These are phyloP conservation scores for Ceriops zippeliana DNA, from an alignment of 345 rosid genomes.

Conservation along the genomic window DNA sequence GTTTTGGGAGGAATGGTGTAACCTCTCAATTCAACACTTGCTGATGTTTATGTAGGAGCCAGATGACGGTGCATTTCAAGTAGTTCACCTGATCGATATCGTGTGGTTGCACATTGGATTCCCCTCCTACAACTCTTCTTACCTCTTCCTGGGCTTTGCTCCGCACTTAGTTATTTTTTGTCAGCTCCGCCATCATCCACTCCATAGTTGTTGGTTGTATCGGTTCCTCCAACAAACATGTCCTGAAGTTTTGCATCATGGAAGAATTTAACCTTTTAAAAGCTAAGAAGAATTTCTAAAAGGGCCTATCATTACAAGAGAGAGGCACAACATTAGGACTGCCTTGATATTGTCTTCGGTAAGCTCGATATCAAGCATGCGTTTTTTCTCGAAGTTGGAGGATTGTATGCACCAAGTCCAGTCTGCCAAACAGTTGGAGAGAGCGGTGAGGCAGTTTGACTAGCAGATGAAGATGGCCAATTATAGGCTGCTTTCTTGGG, in stretches of 20 bases:
- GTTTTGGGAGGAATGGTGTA: constrained; percentile 5
- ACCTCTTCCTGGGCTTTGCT: too few species aligned
- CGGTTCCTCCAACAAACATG: too few species aligned
- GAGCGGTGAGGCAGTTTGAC: constrained; percentile 16
- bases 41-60: background rate
- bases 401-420: constrained; percentile 16
- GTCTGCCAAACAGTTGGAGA: constrained; percentile 1
- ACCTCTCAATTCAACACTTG: background rate
- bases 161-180: too few species aligned
- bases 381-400: constrained; percentile 8
- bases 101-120: too few species aligned
- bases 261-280: too few species aligned
- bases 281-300: too few species aligned
- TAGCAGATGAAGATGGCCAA: constrained; percentile 25
- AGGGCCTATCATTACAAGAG: too few species aligned
- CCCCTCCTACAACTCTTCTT: too few species aligned
- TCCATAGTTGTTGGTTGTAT: too few species aligned
- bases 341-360: constrained; percentile 11
- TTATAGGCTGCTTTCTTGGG: constrained; percentile 17
- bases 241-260: too few species aligned
- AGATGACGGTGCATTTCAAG: constrained; percentile 3
- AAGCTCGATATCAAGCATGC: constrained; percentile 7
- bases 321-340: constrained; percentile 4
- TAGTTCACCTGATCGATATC: background rate
- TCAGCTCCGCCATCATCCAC: too few species aligned